Evolutionary conservation across 768 basidiomycete species (phyloP).

Genomic region (Suillus decipiens): DNA sequence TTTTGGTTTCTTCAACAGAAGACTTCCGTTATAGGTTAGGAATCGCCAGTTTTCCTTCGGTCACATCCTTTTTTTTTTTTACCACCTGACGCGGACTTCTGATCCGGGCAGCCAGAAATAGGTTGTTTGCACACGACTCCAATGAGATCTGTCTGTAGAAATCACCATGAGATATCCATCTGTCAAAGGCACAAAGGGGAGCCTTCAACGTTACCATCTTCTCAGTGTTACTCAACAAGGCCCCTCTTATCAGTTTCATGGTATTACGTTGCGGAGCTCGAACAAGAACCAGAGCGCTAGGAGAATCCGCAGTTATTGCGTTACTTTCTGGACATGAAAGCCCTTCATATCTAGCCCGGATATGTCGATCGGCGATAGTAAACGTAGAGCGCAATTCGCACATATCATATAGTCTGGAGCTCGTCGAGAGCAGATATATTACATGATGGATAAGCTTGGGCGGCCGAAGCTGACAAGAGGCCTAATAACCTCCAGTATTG

Average conservation of each 20-base stretch:
- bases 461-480: background rate
- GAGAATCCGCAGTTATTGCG: background rate
- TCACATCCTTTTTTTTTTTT: background rate
- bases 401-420: no score
- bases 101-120: slow-evolving; percentile 1
- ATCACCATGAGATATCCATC: slow-evolving; percentile 3
- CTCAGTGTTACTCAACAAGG: background rate
- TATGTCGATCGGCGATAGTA: background rate
- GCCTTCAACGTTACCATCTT: background rate
- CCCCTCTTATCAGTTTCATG: background rate
- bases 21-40: slow-evolving; percentile 7
- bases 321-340: slow-evolving; percentile 1
- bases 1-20: slow-evolving; percentile 3
- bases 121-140: slow-evolving; percentile 1
- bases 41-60: background rate
- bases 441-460: background rate
- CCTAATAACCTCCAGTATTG: no score
- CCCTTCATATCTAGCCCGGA: no score
- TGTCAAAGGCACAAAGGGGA: background rate
- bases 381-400: no score
- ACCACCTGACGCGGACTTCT: background rate
- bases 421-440: background rate
- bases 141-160: background rate
- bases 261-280: background rate
- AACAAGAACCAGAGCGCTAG: background rate